Conservation (phyloP, 2,329 filamentous ascomycete species). For the Aspergillus tamarii region DNA sequence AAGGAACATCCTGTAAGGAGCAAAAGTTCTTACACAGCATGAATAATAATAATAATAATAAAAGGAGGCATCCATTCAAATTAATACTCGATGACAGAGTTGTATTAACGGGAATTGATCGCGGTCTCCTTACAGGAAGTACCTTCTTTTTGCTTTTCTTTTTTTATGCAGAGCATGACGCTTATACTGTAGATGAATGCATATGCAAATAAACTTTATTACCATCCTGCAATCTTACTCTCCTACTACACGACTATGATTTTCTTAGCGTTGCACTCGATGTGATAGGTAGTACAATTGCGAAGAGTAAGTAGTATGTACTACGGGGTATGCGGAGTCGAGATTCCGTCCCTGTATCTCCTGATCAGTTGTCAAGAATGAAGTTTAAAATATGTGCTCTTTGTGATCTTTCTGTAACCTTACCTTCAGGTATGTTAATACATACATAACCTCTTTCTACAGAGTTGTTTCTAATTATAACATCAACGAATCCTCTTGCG, state of each 20-base stretch:
- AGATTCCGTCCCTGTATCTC: conserved; percentile 2
- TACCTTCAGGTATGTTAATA: neutral
- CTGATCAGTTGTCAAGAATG: neutral
- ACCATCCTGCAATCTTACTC: neutral
- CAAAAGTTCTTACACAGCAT: neutral
- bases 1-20: neutral
- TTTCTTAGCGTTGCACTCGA: neutral
- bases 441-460: neutral
- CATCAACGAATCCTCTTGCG: conserved; percentile 12
- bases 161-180: too few species aligned
- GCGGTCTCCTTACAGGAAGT: neutral
- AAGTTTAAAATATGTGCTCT: neutral
- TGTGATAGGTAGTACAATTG: neutral
- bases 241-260: neutral
- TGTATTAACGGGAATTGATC: neutral
- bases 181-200: neutral
- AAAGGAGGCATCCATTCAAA: neutral
- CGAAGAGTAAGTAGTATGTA: neutral
- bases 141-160: too few species aligned
- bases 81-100: neutral
- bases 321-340: neutral
- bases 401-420: neutral
- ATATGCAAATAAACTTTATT: neutral
- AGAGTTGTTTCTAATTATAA: conserved; percentile 22
- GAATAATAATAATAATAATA: neutral